Evolutionary conservation across 345 rosid species (phyloP).

Genomic region (Gossypium turneri): DNA sequence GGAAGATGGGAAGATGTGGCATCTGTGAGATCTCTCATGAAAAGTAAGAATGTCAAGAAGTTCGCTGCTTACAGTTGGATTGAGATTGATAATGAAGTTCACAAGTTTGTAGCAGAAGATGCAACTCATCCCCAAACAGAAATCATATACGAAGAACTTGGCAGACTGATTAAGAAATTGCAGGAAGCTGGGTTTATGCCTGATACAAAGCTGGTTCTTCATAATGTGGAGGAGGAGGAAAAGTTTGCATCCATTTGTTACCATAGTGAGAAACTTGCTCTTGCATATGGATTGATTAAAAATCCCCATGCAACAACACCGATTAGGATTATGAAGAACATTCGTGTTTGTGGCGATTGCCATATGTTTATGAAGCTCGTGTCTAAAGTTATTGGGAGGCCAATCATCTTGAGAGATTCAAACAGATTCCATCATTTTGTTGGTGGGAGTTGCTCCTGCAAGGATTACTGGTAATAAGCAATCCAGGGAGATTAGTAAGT

Average conservation of each 20-base stretch:
- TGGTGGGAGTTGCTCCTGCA: slow-evolving; percentile 58
- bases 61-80: slow-evolving; percentile 64
- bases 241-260: slow-evolving; percentile 47
- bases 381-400: slow-evolving; percentile 34
- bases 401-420: slow-evolving; percentile 48
- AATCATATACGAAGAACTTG: slow-evolving; percentile 38
- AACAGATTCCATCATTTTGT: slow-evolving; percentile 61
- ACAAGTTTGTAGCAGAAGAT: slow-evolving; percentile 57
- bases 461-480: slow-evolving; percentile 42
- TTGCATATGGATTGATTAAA: slow-evolving; percentile 49
- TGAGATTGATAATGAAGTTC: slow-evolving; percentile 44
- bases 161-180: slow-evolving; percentile 34
- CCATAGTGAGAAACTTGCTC: slow-evolving; percentile 65
- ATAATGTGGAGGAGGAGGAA: slow-evolving; percentile 48
- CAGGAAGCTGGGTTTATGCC: slow-evolving; percentile 46
- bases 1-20: slow-evolving; percentile 63
- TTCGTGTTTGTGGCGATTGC: slow-evolving; percentile 59
- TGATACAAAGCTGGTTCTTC: slow-evolving; percentile 42
- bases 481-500: not conserved
- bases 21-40: slow-evolving; percentile 50
- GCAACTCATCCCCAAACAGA: slow-evolving; percentile 45
- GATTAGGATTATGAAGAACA: slow-evolving; percentile 56
- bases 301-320: slow-evolving; percentile 34
- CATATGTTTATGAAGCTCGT: slow-evolving; percentile 54
- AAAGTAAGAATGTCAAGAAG: slow-evolving; percentile 44